phyloP scores from a whole-genome alignment of 371 early-diverging fungal genomes.

The Coemansia sp. region DNA sequence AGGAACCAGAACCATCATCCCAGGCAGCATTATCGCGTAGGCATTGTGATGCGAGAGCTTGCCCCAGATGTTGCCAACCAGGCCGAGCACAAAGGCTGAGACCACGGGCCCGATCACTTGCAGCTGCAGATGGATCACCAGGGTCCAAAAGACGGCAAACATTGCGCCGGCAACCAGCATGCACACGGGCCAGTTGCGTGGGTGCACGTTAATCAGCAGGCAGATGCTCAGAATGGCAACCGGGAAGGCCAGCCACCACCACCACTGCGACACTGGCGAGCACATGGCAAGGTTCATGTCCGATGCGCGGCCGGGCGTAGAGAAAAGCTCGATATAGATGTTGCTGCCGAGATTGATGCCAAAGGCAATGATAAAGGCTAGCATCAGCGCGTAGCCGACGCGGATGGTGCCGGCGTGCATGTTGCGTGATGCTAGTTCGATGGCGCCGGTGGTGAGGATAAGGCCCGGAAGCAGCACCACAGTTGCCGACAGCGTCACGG shows the following conservation, averaged over 20 bases:
- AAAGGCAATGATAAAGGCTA: conserved; percentile 69
- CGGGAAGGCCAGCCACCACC: conserved; percentile 44
- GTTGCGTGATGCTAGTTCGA: conserved; percentile 80
- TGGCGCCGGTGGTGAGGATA: conserved; percentile 68
- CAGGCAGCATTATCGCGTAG: conserved; percentile 56
- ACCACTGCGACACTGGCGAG: conserved; percentile 25
- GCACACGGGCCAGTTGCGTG: conserved; percentile 32
- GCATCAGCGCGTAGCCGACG: conserved; percentile 62
- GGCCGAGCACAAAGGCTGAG: conserved; percentile 50
- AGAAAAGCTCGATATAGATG: conserved; percentile 30
- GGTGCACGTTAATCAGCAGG: conserved; percentile 36
- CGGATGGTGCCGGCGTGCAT: conserved; percentile 79
- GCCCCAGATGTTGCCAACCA: conserved; percentile 52
- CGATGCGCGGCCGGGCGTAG: conserved; percentile 9
- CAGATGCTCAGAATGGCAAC: conserved; percentile 29
- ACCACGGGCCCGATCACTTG: conserved; percentile 32
- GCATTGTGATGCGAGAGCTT: conserved; percentile 56
- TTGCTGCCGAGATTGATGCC: conserved; percentile 66
- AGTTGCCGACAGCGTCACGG: conserved; percentile 63
- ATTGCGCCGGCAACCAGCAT: conserved; percentile 1
- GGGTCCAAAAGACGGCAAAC: conserved; percentile 23
- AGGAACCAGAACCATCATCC: conserved; percentile 58
- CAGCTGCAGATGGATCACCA: conserved; percentile 28
- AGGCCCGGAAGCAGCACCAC: conserved; percentile 71
- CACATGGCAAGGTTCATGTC: conserved; percentile 20